Conservation (phyloP, 2,329 filamentous ascomycete genomes). For the Aurifilum marmelostoma region DNA sequence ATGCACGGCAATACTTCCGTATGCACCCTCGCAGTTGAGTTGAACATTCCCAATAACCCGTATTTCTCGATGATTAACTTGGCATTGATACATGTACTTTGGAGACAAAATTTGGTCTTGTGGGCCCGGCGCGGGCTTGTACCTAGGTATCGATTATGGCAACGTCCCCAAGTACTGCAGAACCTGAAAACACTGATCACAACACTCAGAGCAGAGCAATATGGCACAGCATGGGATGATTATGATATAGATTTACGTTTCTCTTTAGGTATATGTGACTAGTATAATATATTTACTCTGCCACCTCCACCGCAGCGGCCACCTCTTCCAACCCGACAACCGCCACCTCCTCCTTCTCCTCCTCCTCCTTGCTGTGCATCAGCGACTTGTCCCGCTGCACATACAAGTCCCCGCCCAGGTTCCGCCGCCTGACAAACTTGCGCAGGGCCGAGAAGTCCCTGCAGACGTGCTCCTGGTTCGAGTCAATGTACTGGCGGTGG, state of each 20-base stretch:
- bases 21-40: no score
- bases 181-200: no score
- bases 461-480: conserved; percentile 34
- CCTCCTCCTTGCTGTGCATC: background rate
- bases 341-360: background rate
- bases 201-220: no score
- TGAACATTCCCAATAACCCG: no score
- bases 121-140: no score
- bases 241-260: background rate
- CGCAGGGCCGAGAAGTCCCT: conserved; percentile 29
- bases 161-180: no score
- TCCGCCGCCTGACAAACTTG: conserved; percentile 20
- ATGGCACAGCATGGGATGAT: background rate
- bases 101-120: no score
- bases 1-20: no score
- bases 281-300: background rate
- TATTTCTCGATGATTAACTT: no score
- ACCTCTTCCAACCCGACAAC: background rate
- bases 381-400: conserved; percentile 21
- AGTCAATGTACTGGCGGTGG: conserved; percentile 32
- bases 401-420: conserved; percentile 22
- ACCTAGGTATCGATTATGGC: no score
- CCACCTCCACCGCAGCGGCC: background rate
- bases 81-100: no score
- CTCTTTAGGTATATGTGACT: background rate